A percentile compares a stretch with the other conserved stretches of the same genome.
These are phyloP conservation scores for Populus hybrid DNA, from an alignment of 441 rosid genomes.

Conservation along the genomic window DNA sequence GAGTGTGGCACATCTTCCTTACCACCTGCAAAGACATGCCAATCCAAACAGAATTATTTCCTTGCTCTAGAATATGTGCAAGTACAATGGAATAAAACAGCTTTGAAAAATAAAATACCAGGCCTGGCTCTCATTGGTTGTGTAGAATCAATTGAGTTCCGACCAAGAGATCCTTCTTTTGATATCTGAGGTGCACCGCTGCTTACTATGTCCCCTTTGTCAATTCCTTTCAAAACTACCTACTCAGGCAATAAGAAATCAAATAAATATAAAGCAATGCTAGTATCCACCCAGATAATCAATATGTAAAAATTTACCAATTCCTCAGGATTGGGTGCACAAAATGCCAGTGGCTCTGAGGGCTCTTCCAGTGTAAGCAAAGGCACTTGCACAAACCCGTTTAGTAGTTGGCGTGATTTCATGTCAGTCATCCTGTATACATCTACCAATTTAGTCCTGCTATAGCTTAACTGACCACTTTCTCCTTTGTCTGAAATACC, in stretches of 20 bases:
- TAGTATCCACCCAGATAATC: conserved; percentile 11
- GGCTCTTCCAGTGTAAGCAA: conserved; percentile 70
- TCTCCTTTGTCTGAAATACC: conserved; percentile 49
- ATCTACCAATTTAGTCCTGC: conserved; percentile 77
- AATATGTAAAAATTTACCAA: conserved; percentile 43
- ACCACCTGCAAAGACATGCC: conserved; percentile 56
- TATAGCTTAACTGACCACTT: conserved; percentile 61
- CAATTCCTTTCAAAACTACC: conserved; percentile 80
- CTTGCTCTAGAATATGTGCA: conserved; percentile 13
- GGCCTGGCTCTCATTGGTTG: conserved; percentile 63
- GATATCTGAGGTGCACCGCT: conserved; percentile 84
- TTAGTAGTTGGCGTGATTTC: conserved; percentile 40
- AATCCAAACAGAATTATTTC: conserved; percentile 25
- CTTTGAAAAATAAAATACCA: conserved; percentile 45
- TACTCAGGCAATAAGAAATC: conserved; percentile 26
- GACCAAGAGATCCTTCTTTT: conserved; percentile 70
- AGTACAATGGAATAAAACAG: conserved; percentile 1
- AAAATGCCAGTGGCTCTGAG: conserved; percentile 78
- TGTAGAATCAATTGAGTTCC: conserved; percentile 49
- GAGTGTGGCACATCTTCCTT: conserved; percentile 56
- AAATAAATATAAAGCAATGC: conserved; percentile 18
- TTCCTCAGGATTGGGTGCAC: conserved; percentile 75
- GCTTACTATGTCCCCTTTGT: conserved; percentile 79
- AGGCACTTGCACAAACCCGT: conserved; percentile 68
- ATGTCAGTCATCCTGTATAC: conserved; percentile 66